Evolutionary conservation across 1,284 basidiomycete genomes (phyloP).

Genomic region (Ganoderma lingzhi): DNA sequence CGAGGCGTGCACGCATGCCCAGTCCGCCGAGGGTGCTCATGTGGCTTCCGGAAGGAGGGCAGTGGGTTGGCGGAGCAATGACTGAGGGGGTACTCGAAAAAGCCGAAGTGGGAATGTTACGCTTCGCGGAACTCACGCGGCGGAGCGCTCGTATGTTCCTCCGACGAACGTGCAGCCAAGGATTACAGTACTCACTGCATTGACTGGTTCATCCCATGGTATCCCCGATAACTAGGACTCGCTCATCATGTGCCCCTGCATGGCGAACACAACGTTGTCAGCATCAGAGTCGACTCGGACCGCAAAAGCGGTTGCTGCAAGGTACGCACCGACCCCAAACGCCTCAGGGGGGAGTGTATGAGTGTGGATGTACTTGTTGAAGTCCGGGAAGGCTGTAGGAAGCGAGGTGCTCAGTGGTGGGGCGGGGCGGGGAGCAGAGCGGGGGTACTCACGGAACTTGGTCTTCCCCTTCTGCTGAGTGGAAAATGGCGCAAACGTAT

Average conservation of each 20-base stretch:
- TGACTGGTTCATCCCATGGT: conserved; percentile 82
- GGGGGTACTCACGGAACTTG: conserved; percentile 28
- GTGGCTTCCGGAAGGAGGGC: conserved; percentile 8
- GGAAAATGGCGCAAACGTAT: conserved; percentile 20
- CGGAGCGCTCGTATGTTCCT: conserved; percentile 13
- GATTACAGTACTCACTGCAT: conserved; percentile 61
- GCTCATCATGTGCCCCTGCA: conserved; percentile 58
- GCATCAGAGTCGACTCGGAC: background rate
- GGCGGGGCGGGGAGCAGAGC: background rate
- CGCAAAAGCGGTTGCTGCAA: background rate
- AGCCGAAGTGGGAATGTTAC: background rate
- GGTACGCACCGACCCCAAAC: conserved; percentile 59
- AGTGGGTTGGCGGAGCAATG: background rate
- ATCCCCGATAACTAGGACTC: conserved; percentile 82
- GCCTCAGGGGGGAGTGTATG: conserved; percentile 52
- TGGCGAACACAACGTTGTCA: conserved; percentile 4
- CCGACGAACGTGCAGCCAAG: conserved; percentile 16
- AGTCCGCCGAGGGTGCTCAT: background rate
- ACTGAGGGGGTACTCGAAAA: conserved; percentile 15
- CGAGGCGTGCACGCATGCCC: conserved; percentile 1
- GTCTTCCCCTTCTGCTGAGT: conserved; percentile 29
- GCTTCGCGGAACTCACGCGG: conserved; percentile 16
- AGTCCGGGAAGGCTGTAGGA: conserved; percentile 57
- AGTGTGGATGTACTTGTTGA: conserved; percentile 55
- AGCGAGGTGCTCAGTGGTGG: background rate